phyloP scores from a whole-genome alignment of 2,329 filamentous ascomycete species.

The Fusarium sp. region DNA sequence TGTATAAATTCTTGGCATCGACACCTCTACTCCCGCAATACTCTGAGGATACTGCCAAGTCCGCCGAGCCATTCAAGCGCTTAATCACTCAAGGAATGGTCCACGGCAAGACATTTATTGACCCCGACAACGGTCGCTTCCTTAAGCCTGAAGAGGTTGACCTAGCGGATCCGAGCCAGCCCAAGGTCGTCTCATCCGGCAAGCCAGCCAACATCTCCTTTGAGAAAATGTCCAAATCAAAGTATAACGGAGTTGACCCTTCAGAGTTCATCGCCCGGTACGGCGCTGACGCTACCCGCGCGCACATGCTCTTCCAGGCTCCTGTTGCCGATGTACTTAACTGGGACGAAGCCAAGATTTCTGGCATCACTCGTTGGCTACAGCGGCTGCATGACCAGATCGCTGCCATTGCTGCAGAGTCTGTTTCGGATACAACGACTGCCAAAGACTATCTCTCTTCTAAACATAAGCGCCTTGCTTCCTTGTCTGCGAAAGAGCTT shows the following conservation, averaged over 20 bases:
- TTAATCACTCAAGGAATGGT: slow-evolving; percentile 94
- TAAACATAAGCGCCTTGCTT: slow-evolving; percentile 43
- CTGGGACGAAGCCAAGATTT: slow-evolving; percentile 86
- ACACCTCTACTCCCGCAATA: slow-evolving; percentile 58
- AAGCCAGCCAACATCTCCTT: slow-evolving; percentile 69
- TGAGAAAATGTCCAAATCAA: slow-evolving; percentile 97
- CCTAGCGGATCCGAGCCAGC: slow-evolving; percentile 61
- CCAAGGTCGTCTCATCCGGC: slow-evolving; percentile 70
- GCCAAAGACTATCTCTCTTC: slow-evolving; percentile 52
- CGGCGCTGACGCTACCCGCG: slow-evolving; percentile 83
- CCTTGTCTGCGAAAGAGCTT: slow-evolving; percentile 47
- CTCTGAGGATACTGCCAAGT: slow-evolving; percentile 45
- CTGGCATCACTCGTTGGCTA: slow-evolving; percentile 84
- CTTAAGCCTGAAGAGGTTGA: slow-evolving; percentile 80
- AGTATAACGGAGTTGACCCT: slow-evolving; percentile 90
- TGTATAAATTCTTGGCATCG: slow-evolving; percentile 82
- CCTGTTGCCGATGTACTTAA: slow-evolving; percentile 84
- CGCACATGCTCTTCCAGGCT: slow-evolving; percentile 89
- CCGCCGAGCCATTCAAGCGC: slow-evolving; percentile 80
- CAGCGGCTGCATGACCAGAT: slow-evolving; percentile 70
- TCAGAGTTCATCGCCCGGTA: slow-evolving; percentile 75
- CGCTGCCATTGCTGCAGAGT: slow-evolving; percentile 31
- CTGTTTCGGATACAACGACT: slow-evolving; percentile 11
- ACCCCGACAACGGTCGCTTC: slow-evolving; percentile 79
- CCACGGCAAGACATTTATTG: slow-evolving; percentile 82